Base-by-base conservation (phyloP, 768 basidiomycete genomes). In the Royoungia palumana region DNA sequence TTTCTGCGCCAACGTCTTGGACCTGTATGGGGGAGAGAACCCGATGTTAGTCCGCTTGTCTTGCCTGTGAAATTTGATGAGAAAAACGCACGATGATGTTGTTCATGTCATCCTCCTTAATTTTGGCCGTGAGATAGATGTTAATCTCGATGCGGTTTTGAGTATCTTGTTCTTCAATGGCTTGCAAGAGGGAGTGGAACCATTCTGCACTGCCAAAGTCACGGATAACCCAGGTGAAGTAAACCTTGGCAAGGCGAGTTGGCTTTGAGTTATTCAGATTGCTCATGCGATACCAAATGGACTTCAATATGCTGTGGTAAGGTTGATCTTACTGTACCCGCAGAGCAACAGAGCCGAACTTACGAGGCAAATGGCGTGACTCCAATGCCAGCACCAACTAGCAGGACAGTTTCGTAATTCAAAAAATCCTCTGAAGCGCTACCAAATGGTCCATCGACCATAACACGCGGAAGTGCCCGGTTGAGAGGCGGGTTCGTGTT, bases 261-360 rank as follows among this genome's bases (percentile, higher is more conserved):
- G 82, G 80, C 66, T 83, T 85, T 20, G 78, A 79, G 54, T 75
- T 70, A 61, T 86, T 80, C 60, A 92, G 77, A 70, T 86, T 86
- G 72, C 94, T 95, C 87, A 94, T 87, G 49, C 92, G 87, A 72
- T 96, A 97, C 93, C 93, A 94, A 60, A 94, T 90, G 13, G 87
- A 85, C 68, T 94, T 91, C 46, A 91, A 70, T 58, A 90, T 91
- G 43, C 87, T 88, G 54, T 17, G n/a, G 50, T 16, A 44, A 41
- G 40, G 47, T 56, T 19, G 44, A 21, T 32, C 35, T 44, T 40
- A 41, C 24, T 22, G 22, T 19, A 27, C 35, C n/a, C n/a, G 49
- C 47, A 28, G 30, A 12, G 19, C 36, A 40, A 45, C 21, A 14
- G 28, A 36, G 12, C 0, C 19, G 41, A 51, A 65, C 90, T 76